phyloP scores from a whole-genome alignment of 2,329 filamentous ascomycete genomes.

The Trichoderma semiorbis region DNA sequence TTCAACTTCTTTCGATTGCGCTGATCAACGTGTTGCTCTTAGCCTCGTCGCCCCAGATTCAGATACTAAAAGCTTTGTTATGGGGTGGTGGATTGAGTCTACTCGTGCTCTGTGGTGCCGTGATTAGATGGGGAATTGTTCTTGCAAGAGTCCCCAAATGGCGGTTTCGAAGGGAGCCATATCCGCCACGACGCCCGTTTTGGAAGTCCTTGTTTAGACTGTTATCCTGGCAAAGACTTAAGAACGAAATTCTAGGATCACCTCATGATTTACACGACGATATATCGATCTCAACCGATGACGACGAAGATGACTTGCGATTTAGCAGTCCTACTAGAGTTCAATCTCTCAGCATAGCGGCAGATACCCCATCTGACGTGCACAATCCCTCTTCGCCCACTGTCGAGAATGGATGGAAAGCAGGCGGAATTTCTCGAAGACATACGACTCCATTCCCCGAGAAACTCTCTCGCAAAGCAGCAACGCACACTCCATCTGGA shows the following conservation, averaged over 20 bases:
- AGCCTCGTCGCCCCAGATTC: constrained; percentile 73
- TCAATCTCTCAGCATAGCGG: constrained; percentile 29
- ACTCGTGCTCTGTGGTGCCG: constrained; percentile 67
- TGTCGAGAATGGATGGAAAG: constrained; percentile 20
- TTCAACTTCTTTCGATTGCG: constrained; percentile 79
- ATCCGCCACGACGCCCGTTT: constrained; percentile 33
- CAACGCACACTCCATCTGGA: constrained; percentile 58
- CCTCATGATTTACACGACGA: constrained; percentile 34
- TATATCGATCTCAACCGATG: constrained; percentile 32
- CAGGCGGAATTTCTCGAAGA: constrained; percentile 33
- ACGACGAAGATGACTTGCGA: constrained; percentile 24
- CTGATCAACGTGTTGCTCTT: constrained; percentile 80
- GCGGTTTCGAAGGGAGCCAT: constrained; percentile 66
- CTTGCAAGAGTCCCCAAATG: constrained; percentile 87
- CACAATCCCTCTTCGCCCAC: constrained; percentile 21
- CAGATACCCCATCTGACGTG: constrained; percentile 20
- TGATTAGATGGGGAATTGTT: constrained; percentile 79
- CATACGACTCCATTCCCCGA: constrained; percentile 52
- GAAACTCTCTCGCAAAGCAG: constrained; percentile 35
- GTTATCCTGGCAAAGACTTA: constrained; percentile 48
- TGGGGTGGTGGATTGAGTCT: constrained; percentile 79
- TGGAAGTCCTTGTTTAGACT: constrained; percentile 40
- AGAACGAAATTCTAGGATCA: constrained; percentile 35
- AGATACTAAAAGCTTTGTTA: constrained; percentile 80
- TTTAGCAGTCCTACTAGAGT: constrained; percentile 27